Percentiles rank a stretch among this genome's conserved stretches.
Evolutionary conservation across 2,329 filamentous ascomycete genomes (phyloP).

Genomic region (Trichophyton schoenleinii): DNA sequence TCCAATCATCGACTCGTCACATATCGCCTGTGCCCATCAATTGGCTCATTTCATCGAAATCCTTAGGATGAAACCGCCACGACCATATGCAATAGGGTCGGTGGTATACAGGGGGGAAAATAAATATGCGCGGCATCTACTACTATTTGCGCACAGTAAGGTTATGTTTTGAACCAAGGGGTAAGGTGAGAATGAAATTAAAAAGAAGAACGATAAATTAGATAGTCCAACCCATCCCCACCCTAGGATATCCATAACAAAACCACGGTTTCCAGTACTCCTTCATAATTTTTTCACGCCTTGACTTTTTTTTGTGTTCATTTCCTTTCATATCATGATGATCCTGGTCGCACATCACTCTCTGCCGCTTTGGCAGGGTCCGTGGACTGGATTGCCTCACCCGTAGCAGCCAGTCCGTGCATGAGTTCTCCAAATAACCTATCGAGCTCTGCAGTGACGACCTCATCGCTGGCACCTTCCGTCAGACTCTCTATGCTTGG

Average conservation of each 20-base stretch:
- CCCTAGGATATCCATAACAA: background rate
- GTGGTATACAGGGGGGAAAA: background rate
- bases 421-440: conserved; percentile 30
- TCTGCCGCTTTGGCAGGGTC: conserved; percentile 13
- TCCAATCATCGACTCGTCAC: conserved; percentile 1
- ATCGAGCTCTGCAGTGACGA: conserved; percentile 29
- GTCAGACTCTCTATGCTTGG: conserved; percentile 29
- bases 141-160: background rate
- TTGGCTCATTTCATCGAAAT: background rate
- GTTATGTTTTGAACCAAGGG: background rate
- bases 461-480: conserved; percentile 25
- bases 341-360: conserved; percentile 1
- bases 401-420: conserved; percentile 27
- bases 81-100: background rate
- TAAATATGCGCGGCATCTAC: background rate
- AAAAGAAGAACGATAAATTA: background rate
- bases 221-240: background rate
- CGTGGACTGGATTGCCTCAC: conserved; percentile 19
- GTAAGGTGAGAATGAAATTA: background rate
- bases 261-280: background rate
- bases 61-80: background rate
- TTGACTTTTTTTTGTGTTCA: no score
- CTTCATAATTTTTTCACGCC: background rate
- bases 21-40: background rate
- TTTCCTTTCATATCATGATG: background rate